Evolutionary conservation across 805 yeast genomes (phyloP).

Genomic region (Sugiyamaella qingdaonensis): DNA sequence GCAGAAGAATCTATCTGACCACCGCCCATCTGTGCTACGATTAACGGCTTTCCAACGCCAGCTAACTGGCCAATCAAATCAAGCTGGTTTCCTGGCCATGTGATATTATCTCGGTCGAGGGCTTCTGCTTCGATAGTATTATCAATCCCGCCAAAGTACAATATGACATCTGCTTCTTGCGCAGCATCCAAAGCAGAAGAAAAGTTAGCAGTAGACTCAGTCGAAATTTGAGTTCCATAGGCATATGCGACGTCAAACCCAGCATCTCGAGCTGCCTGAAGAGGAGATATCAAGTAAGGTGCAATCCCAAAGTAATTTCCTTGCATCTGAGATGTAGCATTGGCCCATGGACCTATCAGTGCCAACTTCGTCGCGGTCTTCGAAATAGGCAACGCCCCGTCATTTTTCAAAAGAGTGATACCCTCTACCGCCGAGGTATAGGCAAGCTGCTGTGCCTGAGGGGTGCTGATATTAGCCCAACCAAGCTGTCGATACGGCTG

Average conservation of each 20-base stretch:
- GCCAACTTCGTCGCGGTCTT: constrained; percentile 7
- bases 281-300: constrained; percentile 8
- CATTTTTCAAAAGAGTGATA: constrained; percentile 12
- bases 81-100: constrained; percentile 15
- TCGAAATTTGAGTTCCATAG: constrained; percentile 4
- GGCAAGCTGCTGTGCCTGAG: constrained; percentile 7
- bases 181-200: constrained; percentile 7
- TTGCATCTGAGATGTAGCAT: constrained; percentile 11
- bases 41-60: constrained; percentile 7
- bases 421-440: constrained; percentile 14
- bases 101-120: constrained; percentile 7
- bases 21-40: constrained; percentile 16
- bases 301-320: constrained; percentile 15
- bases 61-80: constrained; percentile 7
- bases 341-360: constrained; percentile 14
- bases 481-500: constrained; percentile 9
- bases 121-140: constrained; percentile 14
- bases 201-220: constrained; percentile 3
- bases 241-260: constrained; percentile 6
- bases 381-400: constrained; percentile 11
- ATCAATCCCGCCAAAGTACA: constrained; percentile 16
- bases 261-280: constrained; percentile 7
- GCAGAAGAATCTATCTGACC: constrained; percentile 14
- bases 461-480: constrained; percentile 11
- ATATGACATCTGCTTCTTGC: constrained; percentile 8